phyloP scores from a whole-genome alignment of 2,329 filamentous ascomycete genomes.

The Sporothrix luriei region DNA sequence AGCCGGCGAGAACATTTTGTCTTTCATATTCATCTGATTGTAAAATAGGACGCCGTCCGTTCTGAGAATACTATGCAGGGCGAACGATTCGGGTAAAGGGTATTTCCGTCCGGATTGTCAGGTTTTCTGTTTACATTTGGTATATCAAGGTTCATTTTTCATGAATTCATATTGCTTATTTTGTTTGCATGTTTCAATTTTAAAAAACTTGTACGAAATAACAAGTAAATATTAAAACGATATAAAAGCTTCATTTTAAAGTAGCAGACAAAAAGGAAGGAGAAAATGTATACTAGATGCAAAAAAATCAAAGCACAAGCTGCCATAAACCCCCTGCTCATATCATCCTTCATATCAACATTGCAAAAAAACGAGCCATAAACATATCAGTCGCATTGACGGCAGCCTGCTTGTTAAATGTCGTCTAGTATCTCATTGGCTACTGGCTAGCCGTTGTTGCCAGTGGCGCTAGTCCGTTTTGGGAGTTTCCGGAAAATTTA shows the following conservation, averaged over 20 bases:
- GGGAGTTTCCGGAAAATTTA: slow-evolving; percentile 24
- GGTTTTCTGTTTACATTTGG: not conserved
- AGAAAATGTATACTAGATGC: not conserved
- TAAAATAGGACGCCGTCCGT: not conserved
- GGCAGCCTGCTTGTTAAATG: not conserved
- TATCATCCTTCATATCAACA: not conserved
- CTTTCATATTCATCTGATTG: not conserved
- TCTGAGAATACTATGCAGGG: not conserved
- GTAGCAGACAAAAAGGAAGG: not conserved
- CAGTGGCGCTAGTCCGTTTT: slow-evolving; percentile 3
- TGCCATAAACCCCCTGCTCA: not conserved
- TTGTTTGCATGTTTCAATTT: not conserved
- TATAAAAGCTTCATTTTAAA: too few species aligned
- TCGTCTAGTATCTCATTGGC: not conserved
- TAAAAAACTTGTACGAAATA: too few species aligned
- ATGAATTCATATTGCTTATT: too few species aligned
- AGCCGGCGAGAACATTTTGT: not conserved
- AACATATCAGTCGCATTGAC: not conserved
- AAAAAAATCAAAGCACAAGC: not conserved
- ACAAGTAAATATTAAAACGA: too few species aligned
- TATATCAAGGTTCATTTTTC: too few species aligned
- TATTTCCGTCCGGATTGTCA: not conserved
- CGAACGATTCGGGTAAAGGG: not conserved
- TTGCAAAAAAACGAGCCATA: too few species aligned
- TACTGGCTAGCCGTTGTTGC: slow-evolving; percentile 1